Percentiles rank a stretch among this genome's conserved stretches.
Evolutionary conservation across 2,329 filamentous ascomycete species (phyloP).

Genomic region (Scolecobasidium constrictum): DNA sequence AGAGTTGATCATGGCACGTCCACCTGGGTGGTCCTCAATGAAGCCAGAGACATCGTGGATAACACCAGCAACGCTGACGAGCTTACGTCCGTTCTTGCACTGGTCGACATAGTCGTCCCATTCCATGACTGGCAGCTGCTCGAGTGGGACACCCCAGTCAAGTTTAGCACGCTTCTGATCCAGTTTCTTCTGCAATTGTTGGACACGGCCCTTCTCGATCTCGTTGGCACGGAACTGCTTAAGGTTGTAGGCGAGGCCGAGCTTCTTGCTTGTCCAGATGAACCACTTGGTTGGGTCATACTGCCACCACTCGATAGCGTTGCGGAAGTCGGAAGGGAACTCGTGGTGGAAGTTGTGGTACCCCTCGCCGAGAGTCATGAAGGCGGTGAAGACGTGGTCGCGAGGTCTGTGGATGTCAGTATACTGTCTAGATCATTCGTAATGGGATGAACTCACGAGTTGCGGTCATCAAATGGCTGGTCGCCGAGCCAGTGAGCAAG

Average conservation of each 20-base stretch:
- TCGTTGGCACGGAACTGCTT: slow-evolving; percentile 35
- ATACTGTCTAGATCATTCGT: too few relatives aligned
- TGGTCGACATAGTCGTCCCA: slow-evolving; percentile 34
- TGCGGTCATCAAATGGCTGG: slow-evolving; percentile 33
- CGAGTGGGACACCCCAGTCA: slow-evolving; percentile 32
- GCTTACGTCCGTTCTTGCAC: slow-evolving; percentile 29
- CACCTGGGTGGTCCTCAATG: slow-evolving; percentile 32
- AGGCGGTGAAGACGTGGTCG: slow-evolving; percentile 31
- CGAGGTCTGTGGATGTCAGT: too few relatives aligned
- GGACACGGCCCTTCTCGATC: slow-evolving; percentile 33
- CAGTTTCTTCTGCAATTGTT: slow-evolving; percentile 34
- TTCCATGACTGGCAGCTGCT: slow-evolving; percentile 32
- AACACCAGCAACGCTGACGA: slow-evolving; percentile 30
- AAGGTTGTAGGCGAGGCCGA: slow-evolving; percentile 31
- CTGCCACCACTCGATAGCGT: slow-evolving; percentile 25
- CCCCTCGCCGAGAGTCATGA: slow-evolving; percentile 32
- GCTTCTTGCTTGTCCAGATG: slow-evolving; percentile 32
- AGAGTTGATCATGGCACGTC: slow-evolving; percentile 30
- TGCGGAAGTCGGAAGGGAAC: slow-evolving; percentile 33
- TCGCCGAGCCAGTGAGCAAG: slow-evolving; percentile 42
- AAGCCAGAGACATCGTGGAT: slow-evolving; percentile 32
- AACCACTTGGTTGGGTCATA: slow-evolving; percentile 35
- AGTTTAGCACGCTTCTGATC: slow-evolving; percentile 32
- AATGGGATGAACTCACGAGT: slow-evolving; percentile 19
- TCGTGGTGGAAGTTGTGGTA: slow-evolving; percentile 37